phyloP scores from a whole-genome alignment of 164 flowering plant genomes.

The Brasenia schreberi region DNA sequence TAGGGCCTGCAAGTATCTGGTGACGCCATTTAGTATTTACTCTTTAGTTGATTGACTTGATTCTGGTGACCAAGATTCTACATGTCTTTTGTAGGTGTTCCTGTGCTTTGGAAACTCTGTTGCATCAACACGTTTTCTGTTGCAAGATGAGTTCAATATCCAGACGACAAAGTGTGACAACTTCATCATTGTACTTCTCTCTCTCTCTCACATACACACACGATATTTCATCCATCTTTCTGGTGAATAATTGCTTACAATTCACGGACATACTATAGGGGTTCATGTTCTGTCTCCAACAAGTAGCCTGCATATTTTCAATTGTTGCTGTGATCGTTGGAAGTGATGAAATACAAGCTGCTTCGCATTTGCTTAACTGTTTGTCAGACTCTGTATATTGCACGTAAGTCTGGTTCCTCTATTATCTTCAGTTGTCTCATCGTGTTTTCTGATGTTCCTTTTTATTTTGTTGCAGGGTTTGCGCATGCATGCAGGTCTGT shows the following conservation, averaged over 20 bases:
- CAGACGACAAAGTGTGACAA: conserved; percentile 67
- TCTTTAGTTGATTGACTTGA: too few relatives aligned
- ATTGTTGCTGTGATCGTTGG: conserved; percentile 36
- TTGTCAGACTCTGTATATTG: conserved; percentile 36
- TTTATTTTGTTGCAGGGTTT: conserved; percentile 32
- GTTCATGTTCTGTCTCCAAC: conserved; percentile 67
- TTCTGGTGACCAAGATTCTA: too few relatives aligned
- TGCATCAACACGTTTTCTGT: conserved; percentile 59
- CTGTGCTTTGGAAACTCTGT: conserved; percentile 60
- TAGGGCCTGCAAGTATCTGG: too few relatives aligned
- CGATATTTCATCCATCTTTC: neutral
- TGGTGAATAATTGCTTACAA: neutral
- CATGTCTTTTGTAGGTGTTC: conserved; percentile 28
- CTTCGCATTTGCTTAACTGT: conserved; percentile 33
- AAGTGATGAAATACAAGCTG: conserved; percentile 32
- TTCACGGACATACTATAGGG: conserved; percentile 21
- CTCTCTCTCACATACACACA: conserved; percentile 14
- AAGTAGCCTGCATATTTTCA: conserved; percentile 54
- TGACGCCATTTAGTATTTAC: too few relatives aligned
- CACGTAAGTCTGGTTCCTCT: conserved; percentile 27
- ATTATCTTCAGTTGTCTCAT: neutral
- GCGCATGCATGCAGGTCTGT: conserved; percentile 56
- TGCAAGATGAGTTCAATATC: conserved; percentile 79
- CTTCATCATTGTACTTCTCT: conserved; percentile 54
- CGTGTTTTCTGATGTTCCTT: neutral